These are phyloP conservation scores for Rhipidocladum racemiflorum DNA, from an alignment of 176 grass and related monocot genomes.

Conservation along the genomic window DNA sequence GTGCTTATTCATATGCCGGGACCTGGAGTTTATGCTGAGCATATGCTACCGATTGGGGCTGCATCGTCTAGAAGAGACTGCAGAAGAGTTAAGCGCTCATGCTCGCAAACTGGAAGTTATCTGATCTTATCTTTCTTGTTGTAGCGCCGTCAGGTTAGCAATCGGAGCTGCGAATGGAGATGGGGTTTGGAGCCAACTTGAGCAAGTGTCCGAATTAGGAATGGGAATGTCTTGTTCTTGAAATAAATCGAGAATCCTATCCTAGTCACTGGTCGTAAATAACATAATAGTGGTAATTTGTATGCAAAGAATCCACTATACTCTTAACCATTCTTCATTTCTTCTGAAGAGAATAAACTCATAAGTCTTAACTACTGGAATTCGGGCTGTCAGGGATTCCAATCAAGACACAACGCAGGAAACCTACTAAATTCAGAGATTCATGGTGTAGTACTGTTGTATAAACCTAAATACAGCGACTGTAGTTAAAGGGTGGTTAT, in stretches of 20 bases:
- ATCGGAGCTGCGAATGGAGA: conserved; percentile 9
- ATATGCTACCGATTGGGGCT: conserved; percentile 12
- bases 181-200: background rate
- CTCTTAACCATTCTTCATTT: background rate
- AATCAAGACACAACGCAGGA: background rate
- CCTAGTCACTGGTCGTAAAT: background rate
- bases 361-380: background rate
- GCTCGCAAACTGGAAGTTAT: background rate
- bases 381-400: background rate
- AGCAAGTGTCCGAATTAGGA: conserved; percentile 13
- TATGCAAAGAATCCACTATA: background rate
- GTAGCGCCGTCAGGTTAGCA: background rate
- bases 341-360: background rate
- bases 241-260: background rate
- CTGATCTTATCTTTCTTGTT: conserved; percentile 1
- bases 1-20: conserved; percentile 20
- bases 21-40: conserved; percentile 18
- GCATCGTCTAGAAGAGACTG: conserved; percentile 12
- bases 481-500: background rate
- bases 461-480: background rate
- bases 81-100: background rate
- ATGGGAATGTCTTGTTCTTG: background rate
- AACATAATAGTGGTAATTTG: background rate
- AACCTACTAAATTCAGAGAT: background rate
- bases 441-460: background rate